Conservation (phyloP, 257 asterid genomes). For the Nicotiana attenuata region DNA sequence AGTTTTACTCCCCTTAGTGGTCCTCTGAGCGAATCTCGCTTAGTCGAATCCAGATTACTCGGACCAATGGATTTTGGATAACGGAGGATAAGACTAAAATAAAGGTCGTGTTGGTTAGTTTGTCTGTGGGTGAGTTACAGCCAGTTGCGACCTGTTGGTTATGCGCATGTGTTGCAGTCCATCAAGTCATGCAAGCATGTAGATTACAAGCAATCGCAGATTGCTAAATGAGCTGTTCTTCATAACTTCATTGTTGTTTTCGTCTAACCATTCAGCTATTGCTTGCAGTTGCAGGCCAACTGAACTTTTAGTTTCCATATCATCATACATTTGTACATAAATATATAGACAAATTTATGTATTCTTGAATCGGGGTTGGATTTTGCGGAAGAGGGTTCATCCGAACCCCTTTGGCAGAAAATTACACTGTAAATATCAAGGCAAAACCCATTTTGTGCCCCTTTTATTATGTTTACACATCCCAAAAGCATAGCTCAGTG, state of each 20-base stretch:
- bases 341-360: too few relatives aligned
- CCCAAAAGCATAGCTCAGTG: too few relatives aligned
- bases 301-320: not conserved
- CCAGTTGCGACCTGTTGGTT: not conserved
- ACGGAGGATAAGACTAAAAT: not conserved
- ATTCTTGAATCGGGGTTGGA: too few relatives aligned
- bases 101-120: not conserved
- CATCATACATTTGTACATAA: not conserved
- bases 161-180: not conserved
- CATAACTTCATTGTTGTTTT: not conserved
- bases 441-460: too few relatives aligned
- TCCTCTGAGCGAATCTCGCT: not conserved
- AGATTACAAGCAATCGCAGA: not conserved
- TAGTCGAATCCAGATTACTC: not conserved
- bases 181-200: not conserved
- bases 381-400: too few relatives aligned
- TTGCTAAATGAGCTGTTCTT: not conserved
- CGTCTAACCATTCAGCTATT: not conserved
- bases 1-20: not conserved
- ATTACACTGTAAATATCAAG: too few relatives aligned
- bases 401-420: too few relatives aligned
- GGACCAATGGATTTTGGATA: not conserved
- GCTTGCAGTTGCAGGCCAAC: not conserved
- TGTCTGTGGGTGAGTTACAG: not conserved
- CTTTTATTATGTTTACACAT: too few relatives aligned